phyloP scores from a whole-genome alignment of 2,329 filamentous ascomycete species.

The Leptographium lundbergii region DNA sequence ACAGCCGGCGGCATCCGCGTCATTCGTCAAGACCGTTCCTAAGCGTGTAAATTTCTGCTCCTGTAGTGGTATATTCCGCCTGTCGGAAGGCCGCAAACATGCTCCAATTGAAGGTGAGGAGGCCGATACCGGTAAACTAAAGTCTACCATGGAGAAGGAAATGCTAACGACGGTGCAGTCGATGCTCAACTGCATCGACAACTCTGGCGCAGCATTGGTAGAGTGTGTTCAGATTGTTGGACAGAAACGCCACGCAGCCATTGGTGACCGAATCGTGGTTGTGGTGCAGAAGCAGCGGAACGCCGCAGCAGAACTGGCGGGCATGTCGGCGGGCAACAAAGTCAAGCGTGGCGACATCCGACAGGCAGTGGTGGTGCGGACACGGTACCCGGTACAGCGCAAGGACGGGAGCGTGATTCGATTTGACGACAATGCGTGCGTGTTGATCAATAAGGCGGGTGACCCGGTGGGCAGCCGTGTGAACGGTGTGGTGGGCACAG shows the following conservation, averaged over 20 bases:
- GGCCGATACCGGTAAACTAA: no score
- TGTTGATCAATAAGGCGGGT: constrained; percentile 90
- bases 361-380: constrained; percentile 90
- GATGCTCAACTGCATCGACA: constrained; percentile 99
- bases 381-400: constrained; percentile 74
- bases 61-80: not conserved
- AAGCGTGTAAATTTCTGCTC: not conserved
- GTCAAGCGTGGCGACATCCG: constrained; percentile 93
- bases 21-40: not conserved
- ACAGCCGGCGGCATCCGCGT: not conserved
- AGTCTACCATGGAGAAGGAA: no score
- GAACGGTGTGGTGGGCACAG: constrained; percentile 81
- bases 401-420: constrained; percentile 80
- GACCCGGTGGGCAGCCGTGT: constrained; percentile 89
- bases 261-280: constrained; percentile 93
- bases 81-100: constrained; percentile 36
- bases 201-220: constrained; percentile 92
- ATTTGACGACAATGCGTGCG: constrained; percentile 97
- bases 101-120: constrained; percentile 62
- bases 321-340: constrained; percentile 69
- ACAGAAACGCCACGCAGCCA: constrained; percentile 76
- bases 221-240: constrained; percentile 90
- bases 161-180: constrained; percentile 42
- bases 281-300: constrained; percentile 96
- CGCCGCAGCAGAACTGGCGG: constrained; percentile 58